Evolutionary conservation across 768 basidiomycete genomes (phyloP), one percentile per base, ranked within the genome.

Genomic region (Kwoniella shandongensis): DNA sequence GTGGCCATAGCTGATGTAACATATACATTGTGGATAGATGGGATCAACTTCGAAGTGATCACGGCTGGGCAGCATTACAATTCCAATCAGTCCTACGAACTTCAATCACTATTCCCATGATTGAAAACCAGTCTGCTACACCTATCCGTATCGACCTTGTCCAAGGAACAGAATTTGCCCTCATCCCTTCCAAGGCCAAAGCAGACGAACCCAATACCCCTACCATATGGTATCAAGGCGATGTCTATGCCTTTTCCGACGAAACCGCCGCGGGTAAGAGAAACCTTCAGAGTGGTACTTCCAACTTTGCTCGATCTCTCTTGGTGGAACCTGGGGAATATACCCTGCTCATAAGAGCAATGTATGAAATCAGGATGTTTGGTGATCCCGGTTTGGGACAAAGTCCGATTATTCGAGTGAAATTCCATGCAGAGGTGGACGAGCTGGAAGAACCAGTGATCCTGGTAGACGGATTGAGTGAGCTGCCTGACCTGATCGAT

Each of bases 321-420:
- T 18, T 23, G 59, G 3, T 76, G 59, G 1, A 47, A 61, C 15
- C 82, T 81, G 35, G 85, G 81, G 18, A 79, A 69, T 91, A 89
- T 64, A 81, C 86, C 50, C 67, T 92, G 2, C 83, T 88, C 59
- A 78, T 93, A 49, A 87, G 87, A 67, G 89, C 86, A 8, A 85
- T 89, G 60, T 93, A 91, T 69, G 91, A 94, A 87, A 89, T 91
- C 54, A 80, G 90, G 61, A 80, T 91, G 44, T 93, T 91, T 71
- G 89, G 89, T 6, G 88, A 88, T 73, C 88, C 89, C 29, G 75
- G 72, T 15, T 63, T 76, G 10, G 76, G 42, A 10, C 48, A 75
- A 7, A 78, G 72, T 3, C 89, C 89, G 0, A 77, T 79, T 12
- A 82, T 88, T 55, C 81, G 77, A 20, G 76, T 91, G 59, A 79